These are phyloP conservation scores for Coemansia reversa DNA, from an alignment of 192 early-diverging fungal genomes.

Conservation along the genomic window DNA sequence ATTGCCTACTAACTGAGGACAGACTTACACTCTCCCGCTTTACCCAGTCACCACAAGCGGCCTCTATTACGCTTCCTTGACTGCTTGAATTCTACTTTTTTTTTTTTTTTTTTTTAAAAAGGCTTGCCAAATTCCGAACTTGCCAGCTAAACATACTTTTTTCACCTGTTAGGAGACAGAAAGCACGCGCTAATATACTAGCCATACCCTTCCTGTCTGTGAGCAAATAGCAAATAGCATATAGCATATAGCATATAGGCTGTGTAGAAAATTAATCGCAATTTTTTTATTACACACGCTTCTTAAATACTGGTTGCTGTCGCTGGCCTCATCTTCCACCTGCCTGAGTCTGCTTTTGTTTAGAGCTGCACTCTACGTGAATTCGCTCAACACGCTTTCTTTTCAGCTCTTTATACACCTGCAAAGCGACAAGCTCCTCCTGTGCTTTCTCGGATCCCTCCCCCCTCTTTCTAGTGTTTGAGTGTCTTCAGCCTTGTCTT, in stretches of 20 bases:
- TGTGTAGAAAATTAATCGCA: not conserved
- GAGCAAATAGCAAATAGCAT: not conserved
- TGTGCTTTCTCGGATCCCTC: conserved; percentile 1
- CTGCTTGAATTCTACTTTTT: not conserved
- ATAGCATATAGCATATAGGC: not conserved
- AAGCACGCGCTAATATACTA: not conserved
- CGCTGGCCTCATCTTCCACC: not conserved
- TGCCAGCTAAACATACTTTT: no score
- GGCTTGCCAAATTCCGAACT: no score
- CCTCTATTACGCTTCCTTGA: not conserved
- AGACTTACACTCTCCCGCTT: not conserved
- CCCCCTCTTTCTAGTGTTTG: conserved; percentile 3
- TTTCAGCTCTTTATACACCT: not conserved
- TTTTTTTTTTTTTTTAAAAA: no score
- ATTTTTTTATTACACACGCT: not conserved
- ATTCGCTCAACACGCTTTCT: not conserved
- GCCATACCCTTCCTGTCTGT: not conserved
- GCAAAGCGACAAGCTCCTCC: conserved; percentile 1
- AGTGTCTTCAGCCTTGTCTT: conserved; percentile 10
- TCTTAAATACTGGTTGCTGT: not conserved
- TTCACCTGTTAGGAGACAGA: not conserved
- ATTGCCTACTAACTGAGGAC: not conserved
- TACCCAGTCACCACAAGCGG: no score
- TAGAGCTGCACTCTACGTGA: not conserved
- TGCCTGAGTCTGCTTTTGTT: not conserved